A percentile compares a stretch with the other conserved stretches of the same genome.
phyloP scores from a whole-genome alignment of 2,329 filamentous ascomycete genomes.

The Myriosclerotinia curreyana region DNA sequence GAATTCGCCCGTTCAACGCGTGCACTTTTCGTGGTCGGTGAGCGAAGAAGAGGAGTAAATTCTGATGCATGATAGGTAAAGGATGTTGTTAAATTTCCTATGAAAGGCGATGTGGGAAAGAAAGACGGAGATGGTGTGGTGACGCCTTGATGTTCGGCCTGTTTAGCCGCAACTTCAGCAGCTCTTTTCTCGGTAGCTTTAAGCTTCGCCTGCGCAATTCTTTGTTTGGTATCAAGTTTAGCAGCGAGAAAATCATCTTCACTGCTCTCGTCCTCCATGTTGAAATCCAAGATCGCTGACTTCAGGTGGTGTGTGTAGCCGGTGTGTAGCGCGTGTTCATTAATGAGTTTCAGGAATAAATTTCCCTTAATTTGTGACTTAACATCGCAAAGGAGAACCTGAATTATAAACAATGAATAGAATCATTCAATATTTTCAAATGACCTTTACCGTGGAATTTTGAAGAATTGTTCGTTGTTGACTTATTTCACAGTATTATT shows the following conservation, averaged over 20 bases:
- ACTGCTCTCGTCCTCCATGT: background rate
- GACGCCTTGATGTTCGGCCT: background rate
- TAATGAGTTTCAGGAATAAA: too few relatives aligned
- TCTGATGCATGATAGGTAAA: background rate
- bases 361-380: too few relatives aligned
- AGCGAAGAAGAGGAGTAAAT: background rate
- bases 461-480: too few relatives aligned
- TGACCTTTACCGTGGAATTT: too few relatives aligned
- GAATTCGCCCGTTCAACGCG: background rate
- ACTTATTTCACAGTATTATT: too few relatives aligned
- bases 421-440: too few relatives aligned
- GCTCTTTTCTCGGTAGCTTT: slow-evolving; percentile 1
- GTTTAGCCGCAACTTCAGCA: background rate
- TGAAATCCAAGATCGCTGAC: background rate
- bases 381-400: too few relatives aligned
- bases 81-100: background rate
- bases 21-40: background rate
- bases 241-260: too few relatives aligned
- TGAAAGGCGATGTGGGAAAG: background rate
- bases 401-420: too few relatives aligned
- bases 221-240: background rate
- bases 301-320: background rate
- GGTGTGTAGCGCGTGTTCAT: too few relatives aligned
- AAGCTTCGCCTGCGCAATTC: background rate
- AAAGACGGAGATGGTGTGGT: background rate